Conservation (phyloP, 2,329 filamentous ascomycete species). For the Mycosphaerella sp. region DNA sequence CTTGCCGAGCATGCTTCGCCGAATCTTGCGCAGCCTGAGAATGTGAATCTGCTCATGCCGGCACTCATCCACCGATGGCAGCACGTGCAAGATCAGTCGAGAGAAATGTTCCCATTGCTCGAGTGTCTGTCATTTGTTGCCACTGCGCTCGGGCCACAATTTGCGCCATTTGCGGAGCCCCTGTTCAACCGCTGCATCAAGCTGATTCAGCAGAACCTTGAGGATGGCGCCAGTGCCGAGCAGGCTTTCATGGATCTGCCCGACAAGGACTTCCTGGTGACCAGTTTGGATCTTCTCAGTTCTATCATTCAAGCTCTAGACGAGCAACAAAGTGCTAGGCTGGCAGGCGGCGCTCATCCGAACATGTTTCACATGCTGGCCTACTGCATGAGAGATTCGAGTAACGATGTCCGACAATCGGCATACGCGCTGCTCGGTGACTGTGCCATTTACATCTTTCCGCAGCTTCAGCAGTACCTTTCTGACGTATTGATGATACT, state of each 20-base stretch:
- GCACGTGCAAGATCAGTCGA: constrained; percentile 76
- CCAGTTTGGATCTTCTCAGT: constrained; percentile 86
- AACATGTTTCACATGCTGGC: constrained; percentile 84
- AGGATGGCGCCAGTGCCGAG: constrained; percentile 66
- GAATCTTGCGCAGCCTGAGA: constrained; percentile 68
- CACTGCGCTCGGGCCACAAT: constrained; percentile 72
- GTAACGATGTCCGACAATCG: constrained; percentile 91
- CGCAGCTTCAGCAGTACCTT: constrained; percentile 68
- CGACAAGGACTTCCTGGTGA: constrained; percentile 95
- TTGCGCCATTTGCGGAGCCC: constrained; percentile 74
- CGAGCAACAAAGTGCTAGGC: constrained; percentile 61
- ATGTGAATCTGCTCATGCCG: constrained; percentile 86
- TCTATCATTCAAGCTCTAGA: constrained; percentile 88
- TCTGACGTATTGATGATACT: constrained; percentile 69
- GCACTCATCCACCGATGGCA: constrained; percentile 84
- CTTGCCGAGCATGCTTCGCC: constrained; percentile 85
- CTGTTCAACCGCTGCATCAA: constrained; percentile 84
- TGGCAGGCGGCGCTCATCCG: constrained; percentile 69
- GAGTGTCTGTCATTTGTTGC: constrained; percentile 95
- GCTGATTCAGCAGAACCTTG: constrained; percentile 86
- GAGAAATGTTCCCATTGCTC: constrained; percentile 90
- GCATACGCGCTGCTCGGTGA: constrained; percentile 92
- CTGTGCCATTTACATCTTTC: constrained; percentile 87
- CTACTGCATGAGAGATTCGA: constrained; percentile 85
- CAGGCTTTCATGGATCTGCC: constrained; percentile 67